Conservation (phyloP, 129 eudicot genomes). For the Escallonia herrerae region DNA sequence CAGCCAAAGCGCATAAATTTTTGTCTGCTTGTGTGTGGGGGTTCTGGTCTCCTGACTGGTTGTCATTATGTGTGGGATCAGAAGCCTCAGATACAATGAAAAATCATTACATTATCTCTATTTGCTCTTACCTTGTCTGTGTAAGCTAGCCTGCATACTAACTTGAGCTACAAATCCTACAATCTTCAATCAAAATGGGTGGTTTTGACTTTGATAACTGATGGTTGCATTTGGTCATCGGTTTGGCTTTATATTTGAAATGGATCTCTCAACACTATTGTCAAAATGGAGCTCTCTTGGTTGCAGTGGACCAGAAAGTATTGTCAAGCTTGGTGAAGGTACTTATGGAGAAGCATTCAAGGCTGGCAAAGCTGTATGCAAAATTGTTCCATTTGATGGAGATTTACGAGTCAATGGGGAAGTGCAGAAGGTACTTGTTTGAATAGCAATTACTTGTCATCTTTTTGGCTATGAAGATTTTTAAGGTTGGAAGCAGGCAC, state of each 20-base stretch:
- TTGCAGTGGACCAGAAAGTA: conserved; percentile 48
- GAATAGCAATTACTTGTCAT: background rate
- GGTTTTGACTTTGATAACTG: too few relatives aligned
- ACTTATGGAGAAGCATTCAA: conserved; percentile 96
- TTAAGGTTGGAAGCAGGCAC: too few relatives aligned
- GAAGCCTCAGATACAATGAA: background rate
- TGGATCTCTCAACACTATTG: background rate
- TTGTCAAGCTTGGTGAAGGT: conserved; percentile 90
- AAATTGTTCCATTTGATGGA: conserved; percentile 94
- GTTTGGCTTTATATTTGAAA: too few relatives aligned
- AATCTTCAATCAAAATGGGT: background rate
- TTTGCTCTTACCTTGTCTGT: background rate
- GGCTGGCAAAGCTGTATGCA: conserved; percentile 78
- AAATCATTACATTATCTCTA: background rate
- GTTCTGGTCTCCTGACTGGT: too few relatives aligned
- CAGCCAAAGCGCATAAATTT: too few relatives aligned
- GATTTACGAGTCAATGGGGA: conserved; percentile 82
- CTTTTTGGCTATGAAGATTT: too few relatives aligned
- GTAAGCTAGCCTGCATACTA: too few relatives aligned
- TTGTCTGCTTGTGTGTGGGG: too few relatives aligned
- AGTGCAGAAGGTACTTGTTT: conserved; percentile 68
- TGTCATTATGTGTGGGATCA: background rate
- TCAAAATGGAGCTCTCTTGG: conserved; percentile 11
- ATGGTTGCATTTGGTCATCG: too few relatives aligned
- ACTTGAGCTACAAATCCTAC: background rate